Percentiles rank a stretch among this genome's conserved stretches.
These are phyloP conservation scores for Colletotrichum melonis DNA, from an alignment of 2,329 filamentous ascomycete genomes.

Conservation along the genomic window DNA sequence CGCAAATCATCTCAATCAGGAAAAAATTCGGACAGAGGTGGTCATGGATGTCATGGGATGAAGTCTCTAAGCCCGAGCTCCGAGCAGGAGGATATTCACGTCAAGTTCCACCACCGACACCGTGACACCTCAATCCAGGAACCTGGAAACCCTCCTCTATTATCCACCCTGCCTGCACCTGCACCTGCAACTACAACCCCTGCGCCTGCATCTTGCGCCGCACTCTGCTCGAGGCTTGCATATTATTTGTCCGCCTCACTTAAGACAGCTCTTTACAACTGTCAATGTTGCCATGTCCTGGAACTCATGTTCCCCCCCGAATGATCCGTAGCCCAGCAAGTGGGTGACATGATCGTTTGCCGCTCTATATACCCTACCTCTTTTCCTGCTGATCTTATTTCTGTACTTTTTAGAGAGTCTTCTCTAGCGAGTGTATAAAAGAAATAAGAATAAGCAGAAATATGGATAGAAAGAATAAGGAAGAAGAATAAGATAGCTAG, in stretches of 20 bases:
- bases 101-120: neutral
- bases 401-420: too few species aligned
- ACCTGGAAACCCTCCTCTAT: neutral
- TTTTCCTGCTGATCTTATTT: too few species aligned
- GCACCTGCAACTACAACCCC: neutral
- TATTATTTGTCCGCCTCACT: neutral
- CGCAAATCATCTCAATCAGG: constrained; percentile 22
- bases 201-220: neutral
- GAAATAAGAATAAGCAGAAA: too few species aligned
- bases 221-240: neutral
- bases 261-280: neutral
- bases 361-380: too few species aligned
- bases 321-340: too few species aligned
- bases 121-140: neutral
- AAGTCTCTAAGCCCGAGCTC: neutral
- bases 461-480: too few species aligned
- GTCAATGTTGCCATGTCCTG: neutral
- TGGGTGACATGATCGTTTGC: too few species aligned
- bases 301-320: too few species aligned
- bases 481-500: too few species aligned
- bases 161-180: neutral
- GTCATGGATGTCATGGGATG: neutral
- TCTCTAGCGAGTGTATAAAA: too few species aligned
- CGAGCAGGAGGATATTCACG: too few species aligned
- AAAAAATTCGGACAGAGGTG: neutral